Evolutionary conservation across 495 filamentous ascomycete genomes (phyloP), one percentile per base, ranked within the genome.

Genomic region (Neurospora sp.): DNA sequence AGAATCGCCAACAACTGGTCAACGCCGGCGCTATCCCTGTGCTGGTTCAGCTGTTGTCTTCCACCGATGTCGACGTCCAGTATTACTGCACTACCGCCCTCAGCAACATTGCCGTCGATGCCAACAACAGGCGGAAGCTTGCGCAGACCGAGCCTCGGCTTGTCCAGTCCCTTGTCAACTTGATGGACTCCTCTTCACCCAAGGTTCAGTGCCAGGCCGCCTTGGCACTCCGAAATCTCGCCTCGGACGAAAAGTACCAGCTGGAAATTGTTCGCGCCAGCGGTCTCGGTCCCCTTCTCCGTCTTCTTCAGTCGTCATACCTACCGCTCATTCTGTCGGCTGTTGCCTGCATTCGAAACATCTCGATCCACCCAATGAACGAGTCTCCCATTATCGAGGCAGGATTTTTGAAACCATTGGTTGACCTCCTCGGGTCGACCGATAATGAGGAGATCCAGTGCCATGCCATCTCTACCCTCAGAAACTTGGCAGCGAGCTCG

Each of bases 361-460:
- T 99, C 78, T 97, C 94, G 62, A 99, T 99, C 76, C 96, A 99
- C 78, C 96, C 96, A n/a, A 84, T 94, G 71, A 99, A 99, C 82
- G 96, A 99, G 83, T 98, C 94, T n/a, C 96, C 96, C 0, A 98
- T 99, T 73, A 99, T 99, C 73, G 96, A 99, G 77, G 96, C 96
- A 12, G 96, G 95, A 41, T 98, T 99, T 79, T 81, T 99, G 69
- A 94, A 92, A 78, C 96, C 96, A 3, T 82, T 99, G 72, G 96
- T 99, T 23, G 96, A 98, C 73, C 86, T 99, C 9, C 86, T 99
- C 23, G 96, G 95, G 38, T 94, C 94, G 8, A 98, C 94, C 10
- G 96, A 98, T 76, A 97, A 98, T 77, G 96, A 99, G 82, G 96
- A 99, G 79, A 98, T 99, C 42, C 96, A 99, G 79, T 99, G 96